A percentile compares a stretch with the other conserved stretches of the same genome.
Conservation (phyloP, 2,329 filamentous ascomycete genomes). For the Colletotrichum lini region DNA sequence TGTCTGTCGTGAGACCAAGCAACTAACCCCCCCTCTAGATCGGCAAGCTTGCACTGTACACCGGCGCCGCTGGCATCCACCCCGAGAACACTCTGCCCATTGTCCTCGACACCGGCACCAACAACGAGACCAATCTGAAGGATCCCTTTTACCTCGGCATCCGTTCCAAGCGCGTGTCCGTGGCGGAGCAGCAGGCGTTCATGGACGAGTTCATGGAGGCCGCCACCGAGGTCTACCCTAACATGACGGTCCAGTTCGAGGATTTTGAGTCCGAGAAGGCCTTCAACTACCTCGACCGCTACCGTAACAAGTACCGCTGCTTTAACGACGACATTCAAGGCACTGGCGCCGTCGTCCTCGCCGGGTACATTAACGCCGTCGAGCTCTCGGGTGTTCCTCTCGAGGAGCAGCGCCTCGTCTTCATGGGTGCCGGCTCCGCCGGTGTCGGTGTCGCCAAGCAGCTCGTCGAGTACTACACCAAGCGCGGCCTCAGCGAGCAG, state of each 20-base stretch:
- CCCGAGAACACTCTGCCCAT: constrained; percentile 86
- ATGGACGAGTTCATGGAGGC: constrained; percentile 98
- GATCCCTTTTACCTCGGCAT: constrained; percentile 91
- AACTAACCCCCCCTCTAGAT: constrained; percentile 65
- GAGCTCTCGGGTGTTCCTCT: constrained; percentile 88
- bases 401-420: constrained; percentile 93
- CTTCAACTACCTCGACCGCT: constrained; percentile 92
- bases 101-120: constrained; percentile 76
- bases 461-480: constrained; percentile 96
- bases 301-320: constrained; percentile 90
- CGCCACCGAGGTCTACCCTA: constrained; percentile 78
- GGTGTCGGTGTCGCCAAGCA: constrained; percentile 98
- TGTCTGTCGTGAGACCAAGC: neutral
- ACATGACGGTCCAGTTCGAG: constrained; percentile 90
- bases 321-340: constrained; percentile 99
- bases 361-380: constrained; percentile 79
- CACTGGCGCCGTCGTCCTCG: constrained; percentile 94
- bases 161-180: constrained; percentile 83
- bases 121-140: constrained; percentile 76
- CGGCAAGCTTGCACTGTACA: constrained; percentile 96
- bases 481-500: constrained; percentile 89
- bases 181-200: constrained; percentile 88
- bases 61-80: constrained; percentile 93
- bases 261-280: constrained; percentile 95
- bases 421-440: constrained; percentile 95